A percentile compares a stretch with the other conserved stretches of the same genome.
These are phyloP conservation scores for Cyanidium caldarium DNA, from an alignment of 23 red algal genomes.

Conservation along the genomic window DNA sequence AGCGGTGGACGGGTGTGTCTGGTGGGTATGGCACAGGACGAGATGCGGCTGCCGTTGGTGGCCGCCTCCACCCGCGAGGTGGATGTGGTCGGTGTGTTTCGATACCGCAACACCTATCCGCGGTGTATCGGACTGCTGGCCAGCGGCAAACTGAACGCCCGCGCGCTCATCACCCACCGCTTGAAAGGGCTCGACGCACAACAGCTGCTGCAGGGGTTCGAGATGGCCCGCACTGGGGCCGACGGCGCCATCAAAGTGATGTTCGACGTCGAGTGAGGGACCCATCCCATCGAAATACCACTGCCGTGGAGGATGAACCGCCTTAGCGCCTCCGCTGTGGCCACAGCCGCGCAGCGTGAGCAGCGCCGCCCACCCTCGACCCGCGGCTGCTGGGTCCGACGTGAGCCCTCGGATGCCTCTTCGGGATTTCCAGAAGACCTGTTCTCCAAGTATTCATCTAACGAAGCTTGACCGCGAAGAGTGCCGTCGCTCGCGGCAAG, in stretches of 20 bases:
- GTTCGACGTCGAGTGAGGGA: no score
- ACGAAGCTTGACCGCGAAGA: no score
- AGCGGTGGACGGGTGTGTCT: constrained; percentile 44
- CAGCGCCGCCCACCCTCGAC: no score
- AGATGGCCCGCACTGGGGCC: constrained; percentile 15
- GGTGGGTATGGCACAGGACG: constrained; percentile 51
- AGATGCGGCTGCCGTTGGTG: constrained; percentile 29
- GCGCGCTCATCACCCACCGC: constrained; percentile 57
- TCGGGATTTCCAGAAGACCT: no score
- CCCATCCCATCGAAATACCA: no score
- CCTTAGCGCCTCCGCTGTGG: no score
- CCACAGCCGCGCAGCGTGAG: no score
- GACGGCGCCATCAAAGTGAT: constrained; percentile 65
- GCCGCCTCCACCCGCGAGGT: constrained; percentile 45
- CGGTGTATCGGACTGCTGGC: constrained; percentile 26
- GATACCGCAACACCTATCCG: constrained; percentile 67
- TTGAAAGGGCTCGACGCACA: constrained; percentile 38
- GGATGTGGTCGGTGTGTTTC: constrained; percentile 52
- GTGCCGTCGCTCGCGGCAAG: no score
- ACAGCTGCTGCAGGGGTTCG: constrained; percentile 22
- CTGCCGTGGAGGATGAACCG: no score
- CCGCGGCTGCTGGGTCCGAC: no score
- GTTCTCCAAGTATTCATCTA: no score
- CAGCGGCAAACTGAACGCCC: constrained; percentile 17
- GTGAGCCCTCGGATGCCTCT: no score